These are phyloP conservation scores for Plasmodium ovale DNA, from an alignment of 169 alveolate genomes.

Conservation along the genomic window DNA sequence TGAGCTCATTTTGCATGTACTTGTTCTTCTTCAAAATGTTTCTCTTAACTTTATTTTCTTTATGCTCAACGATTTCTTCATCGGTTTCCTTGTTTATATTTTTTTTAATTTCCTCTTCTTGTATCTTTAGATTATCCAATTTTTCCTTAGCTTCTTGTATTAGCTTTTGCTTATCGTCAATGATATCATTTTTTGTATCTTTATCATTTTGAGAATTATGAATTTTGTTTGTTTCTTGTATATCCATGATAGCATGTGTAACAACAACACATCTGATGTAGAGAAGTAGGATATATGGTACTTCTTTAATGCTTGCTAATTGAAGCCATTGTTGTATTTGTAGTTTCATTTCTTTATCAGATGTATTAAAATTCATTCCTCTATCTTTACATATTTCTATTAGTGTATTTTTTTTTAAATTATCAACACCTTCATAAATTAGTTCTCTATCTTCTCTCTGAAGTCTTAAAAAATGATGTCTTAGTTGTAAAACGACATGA, in stretches of 20 bases:
- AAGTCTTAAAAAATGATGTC: constrained; percentile 87
- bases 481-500: constrained; percentile 89
- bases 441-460: constrained; percentile 90
- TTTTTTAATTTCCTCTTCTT: constrained; percentile 73
- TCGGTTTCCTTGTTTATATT: constrained; percentile 58
- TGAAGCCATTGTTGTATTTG: constrained; percentile 89
- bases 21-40: constrained; percentile 45
- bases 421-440: constrained; percentile 92
- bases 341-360: constrained; percentile 83
- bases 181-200: neutral
- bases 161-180: constrained; percentile 54
- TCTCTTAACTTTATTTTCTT: constrained; percentile 24
- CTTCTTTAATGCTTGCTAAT: constrained; percentile 88
- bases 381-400: constrained; percentile 89
- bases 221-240: constrained; percentile 61
- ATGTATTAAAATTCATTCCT: constrained; percentile 89
- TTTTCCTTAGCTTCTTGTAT: constrained; percentile 74
- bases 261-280: constrained; percentile 91
- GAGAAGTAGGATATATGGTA: constrained; percentile 87
- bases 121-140: constrained; percentile 55
- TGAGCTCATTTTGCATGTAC: constrained; percentile 55
- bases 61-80: constrained; percentile 27
- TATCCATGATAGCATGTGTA: constrained; percentile 89
- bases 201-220: neutral
- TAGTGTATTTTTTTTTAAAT: constrained; percentile 85